Conservation (phyloP, 345 rosid species). For the Fremontodendron californicum region DNA sequence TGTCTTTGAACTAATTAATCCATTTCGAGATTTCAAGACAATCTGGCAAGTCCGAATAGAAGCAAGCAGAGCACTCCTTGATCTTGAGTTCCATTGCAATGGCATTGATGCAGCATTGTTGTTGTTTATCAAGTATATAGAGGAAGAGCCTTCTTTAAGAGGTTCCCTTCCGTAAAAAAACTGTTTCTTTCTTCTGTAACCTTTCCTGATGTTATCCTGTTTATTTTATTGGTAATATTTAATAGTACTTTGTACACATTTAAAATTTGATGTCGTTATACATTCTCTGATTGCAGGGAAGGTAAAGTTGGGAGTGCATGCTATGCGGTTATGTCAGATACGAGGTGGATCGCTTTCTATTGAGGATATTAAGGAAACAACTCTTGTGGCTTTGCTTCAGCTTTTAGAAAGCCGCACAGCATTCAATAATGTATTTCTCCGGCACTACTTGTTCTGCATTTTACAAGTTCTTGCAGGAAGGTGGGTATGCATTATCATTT, state of each 20-base stretch:
- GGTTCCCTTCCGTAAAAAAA: constrained; percentile 39
- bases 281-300: constrained; percentile 63
- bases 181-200: not conserved
- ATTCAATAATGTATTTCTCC: constrained; percentile 73
- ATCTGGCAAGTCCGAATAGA: constrained; percentile 74
- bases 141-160: constrained; percentile 76
- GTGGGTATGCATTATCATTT: constrained; percentile 33
- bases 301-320: constrained; percentile 64
- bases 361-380: constrained; percentile 41
- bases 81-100: constrained; percentile 73
- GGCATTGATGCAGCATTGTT: constrained; percentile 74
- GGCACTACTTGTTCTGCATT: constrained; percentile 81
- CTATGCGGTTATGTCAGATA: constrained; percentile 76
- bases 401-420: constrained; percentile 65
- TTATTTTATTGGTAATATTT: constrained; percentile 2
- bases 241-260: constrained; percentile 6
- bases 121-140: constrained; percentile 60
- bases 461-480: constrained; percentile 81
- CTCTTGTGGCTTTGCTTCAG: constrained; percentile 61
- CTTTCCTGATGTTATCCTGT: not conserved
- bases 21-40: constrained; percentile 53
- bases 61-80: constrained; percentile 84
- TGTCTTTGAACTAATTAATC: constrained; percentile 64
- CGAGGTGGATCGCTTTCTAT: constrained; percentile 42
- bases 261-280: not conserved